These are phyloP conservation scores for Sindora glabra DNA, from an alignment of 306 rosid genomes.

Conservation along the genomic window DNA sequence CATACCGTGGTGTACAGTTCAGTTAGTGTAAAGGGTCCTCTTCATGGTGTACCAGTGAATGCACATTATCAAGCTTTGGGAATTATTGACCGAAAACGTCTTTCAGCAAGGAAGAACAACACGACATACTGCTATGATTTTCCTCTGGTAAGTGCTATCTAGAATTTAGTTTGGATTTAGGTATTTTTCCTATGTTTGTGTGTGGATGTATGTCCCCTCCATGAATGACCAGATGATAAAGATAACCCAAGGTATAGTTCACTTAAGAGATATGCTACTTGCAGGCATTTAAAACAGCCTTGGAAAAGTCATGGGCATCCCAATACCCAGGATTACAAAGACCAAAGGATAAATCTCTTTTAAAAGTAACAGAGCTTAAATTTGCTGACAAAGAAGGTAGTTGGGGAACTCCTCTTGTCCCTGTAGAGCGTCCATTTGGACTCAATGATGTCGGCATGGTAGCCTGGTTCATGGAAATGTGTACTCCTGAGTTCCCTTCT, in stretches of 20 bases:
- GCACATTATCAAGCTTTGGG: constrained; percentile 76
- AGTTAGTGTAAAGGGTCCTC: constrained; percentile 46
- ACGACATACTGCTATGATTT: constrained; percentile 98
- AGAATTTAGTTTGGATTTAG: no score
- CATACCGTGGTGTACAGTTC: constrained; percentile 66
- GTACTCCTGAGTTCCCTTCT: constrained; percentile 87
- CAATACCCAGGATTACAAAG: constrained; percentile 38
- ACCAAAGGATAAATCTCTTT: constrained; percentile 41
- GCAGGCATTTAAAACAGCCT: constrained; percentile 85
- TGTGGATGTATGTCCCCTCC: background rate
- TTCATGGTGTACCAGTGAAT: constrained; percentile 69
- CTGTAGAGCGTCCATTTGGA: constrained; percentile 57
- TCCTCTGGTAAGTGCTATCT: constrained; percentile 68
- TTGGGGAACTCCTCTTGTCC: constrained; percentile 84
- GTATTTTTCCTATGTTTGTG: background rate
- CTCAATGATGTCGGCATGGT: constrained; percentile 94
- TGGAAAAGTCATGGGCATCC: constrained; percentile 74
- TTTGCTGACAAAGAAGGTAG: constrained; percentile 67
- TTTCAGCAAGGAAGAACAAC: constrained; percentile 74
- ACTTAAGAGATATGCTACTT: constrained; percentile 18
- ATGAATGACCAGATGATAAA: background rate
- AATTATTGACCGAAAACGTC: constrained; percentile 72
- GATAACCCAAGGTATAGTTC: constrained; percentile 12
- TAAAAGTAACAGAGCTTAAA: constrained; percentile 70
- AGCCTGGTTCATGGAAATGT: constrained; percentile 90